A percentile compares a stretch with the other conserved stretches of the same genome.
These are phyloP conservation scores for Saposhnikovia divaricata DNA, from an alignment of 129 eudicot species.

Conservation along the genomic window DNA sequence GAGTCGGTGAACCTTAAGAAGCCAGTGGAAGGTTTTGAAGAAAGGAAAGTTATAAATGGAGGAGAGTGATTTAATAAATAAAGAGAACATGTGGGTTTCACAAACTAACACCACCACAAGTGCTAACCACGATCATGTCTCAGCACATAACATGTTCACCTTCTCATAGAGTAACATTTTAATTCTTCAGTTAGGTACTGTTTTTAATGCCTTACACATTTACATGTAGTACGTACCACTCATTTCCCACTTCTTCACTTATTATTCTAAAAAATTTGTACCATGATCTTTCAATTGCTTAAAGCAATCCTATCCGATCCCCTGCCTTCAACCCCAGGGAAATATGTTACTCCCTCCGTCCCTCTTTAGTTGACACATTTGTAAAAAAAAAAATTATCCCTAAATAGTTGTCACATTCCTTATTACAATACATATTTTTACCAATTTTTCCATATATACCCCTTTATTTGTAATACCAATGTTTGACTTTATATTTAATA, in stretches of 20 bases:
- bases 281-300: neutral
- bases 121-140: neutral
- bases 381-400: no score
- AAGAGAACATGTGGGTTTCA: neutral
- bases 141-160: neutral
- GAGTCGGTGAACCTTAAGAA: neutral
- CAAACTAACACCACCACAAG: neutral
- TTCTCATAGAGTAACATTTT: neutral
- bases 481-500: no score
- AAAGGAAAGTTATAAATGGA: no score
- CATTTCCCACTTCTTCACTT: neutral
- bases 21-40: neutral
- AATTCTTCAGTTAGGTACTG: neutral
- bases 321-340: no score
- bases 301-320: no score
- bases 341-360: no score
- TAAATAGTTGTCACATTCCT: no score
- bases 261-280: neutral
- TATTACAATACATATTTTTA: no score
- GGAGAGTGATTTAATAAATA: neutral
- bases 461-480: no score
- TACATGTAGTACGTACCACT: neutral
- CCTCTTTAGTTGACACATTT: no score
- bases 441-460: no score
- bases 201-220: neutral